Base-by-base conservation (phyloP, 2,329 filamentous ascomycete genomes). In the Lasiodiplodia sp. region DNA sequence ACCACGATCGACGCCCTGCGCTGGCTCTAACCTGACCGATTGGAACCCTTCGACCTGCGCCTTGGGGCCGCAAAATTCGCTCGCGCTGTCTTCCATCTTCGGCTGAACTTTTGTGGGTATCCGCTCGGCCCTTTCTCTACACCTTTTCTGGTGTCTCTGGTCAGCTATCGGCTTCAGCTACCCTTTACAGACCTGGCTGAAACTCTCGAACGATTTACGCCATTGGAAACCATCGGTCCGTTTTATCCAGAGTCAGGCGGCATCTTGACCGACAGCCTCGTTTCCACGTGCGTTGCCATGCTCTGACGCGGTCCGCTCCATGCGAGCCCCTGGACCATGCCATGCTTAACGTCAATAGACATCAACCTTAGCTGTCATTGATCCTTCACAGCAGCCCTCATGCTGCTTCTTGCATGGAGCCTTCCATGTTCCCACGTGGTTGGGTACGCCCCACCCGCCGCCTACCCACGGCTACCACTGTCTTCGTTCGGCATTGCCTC, bases 401-500 rank as follows among this genome's bases (percentile, higher is more conserved):
- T 11, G 28, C 4, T 1, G 18, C 21, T 16, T 28, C 10, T 18
- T 5, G 14, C n/a, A 52, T 52, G 49, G n/a, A 18, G 40, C 5
- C 14, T 44, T 44, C 40, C 40, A 44, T 44, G 40, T 14, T 21
- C 60, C 60, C 60, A 64, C 60, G 60, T 64, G 60, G 60, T 49
- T 25, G 60, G 51, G 25, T 47, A 4, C 28, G 18, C 47, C 60
- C 51, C 40, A 23, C 18, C 58, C 18, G 53, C 18, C 25, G 31
- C 40, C 31, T 28, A 21, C n/a, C 8, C n/a, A 28, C 58, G 18
- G 18, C 16, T 47, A 11, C 40, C 40, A 18, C 40, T 37, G 21
- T 37, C 23, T 7, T 7, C 7, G 44, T 47, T 8, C n/a, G 44
- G 44, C 44, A 47, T 47, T 21, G n/a, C 3, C 18, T 47, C 44